Base-by-base conservation (phyloP, 2,329 filamentous ascomycete genomes). In the Aspergillus sojae region DNA sequence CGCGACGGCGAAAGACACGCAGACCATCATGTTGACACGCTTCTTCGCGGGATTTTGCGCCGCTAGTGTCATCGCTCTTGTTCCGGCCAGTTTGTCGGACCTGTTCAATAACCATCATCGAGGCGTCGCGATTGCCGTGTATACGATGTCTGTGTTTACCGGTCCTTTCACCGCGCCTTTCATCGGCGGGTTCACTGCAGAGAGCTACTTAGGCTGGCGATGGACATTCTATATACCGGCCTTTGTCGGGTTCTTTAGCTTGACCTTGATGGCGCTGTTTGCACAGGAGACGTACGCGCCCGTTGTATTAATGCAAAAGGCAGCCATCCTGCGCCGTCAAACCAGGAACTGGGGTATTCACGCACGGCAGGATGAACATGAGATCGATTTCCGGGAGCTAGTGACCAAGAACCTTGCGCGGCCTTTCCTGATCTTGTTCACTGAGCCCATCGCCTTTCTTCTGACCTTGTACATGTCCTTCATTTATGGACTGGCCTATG, bases 261-360 rank as follows among this genome's bases (percentile, higher is more conserved):
- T 83, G 16, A 73, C 65, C 0, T 69, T 71, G 16, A 62, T 71
- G 5, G 36, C 62, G 1, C 6, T 73, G 28, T 84, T 85, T 70
- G 75, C 84, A 16, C 74, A 83, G 57, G 84, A 86, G 69, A 83
- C 83, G 0, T 86, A 86, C 65, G 79, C 83, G 0, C 84, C 84
- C 3, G 39, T 65, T 2, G 62, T 71, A 3, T 60, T 70, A 2
- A 61, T 65, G 2, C 58, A 70, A 26, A 70, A 70, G 21, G 69
- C 69, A 1, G 58, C 62, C 12, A 66, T 67, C 28, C 57, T 71
- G 32, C 68, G 67, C 12, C 65, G 66, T 14, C 67, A 71, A 34
- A 70, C 67, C 6, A 59, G 62, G 28, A 70, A 70, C 61, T 71
- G 68, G 68, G 69, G 66, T 1, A 69, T 71, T 19, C 69, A 70